Evolutionary conservation across 306 rosid species (phyloP).

Genomic region (Sophora flavescens): DNA sequence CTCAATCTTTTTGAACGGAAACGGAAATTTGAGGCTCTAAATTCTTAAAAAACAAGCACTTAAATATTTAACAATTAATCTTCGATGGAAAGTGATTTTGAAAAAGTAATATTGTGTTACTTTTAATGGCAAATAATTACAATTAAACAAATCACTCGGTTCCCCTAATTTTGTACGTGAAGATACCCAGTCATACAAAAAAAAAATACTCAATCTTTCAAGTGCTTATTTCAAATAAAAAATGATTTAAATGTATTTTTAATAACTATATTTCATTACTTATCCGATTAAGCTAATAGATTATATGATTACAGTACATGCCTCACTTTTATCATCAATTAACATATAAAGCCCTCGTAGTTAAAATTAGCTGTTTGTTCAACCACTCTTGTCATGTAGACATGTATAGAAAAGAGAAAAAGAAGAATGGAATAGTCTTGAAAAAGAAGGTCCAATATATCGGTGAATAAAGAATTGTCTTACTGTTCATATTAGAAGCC

Average conservation of each 20-base stretch:
- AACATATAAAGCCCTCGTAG: background rate
- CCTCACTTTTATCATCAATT: background rate
- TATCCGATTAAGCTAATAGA: background rate
- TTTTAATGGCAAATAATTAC: too few relatives aligned
- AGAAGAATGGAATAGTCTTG: background rate
- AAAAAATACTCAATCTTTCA: too few relatives aligned
- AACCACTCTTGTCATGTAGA: background rate
- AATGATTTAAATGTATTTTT: background rate
- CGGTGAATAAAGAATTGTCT: background rate
- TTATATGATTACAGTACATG: background rate
- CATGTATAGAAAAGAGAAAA: background rate
- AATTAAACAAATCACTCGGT: too few relatives aligned
- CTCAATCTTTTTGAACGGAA: too few relatives aligned
- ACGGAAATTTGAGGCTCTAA: too few relatives aligned
- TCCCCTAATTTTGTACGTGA: too few relatives aligned
- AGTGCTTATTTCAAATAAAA: background rate
- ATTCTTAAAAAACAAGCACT: too few relatives aligned
- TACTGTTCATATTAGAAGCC: conserved; percentile 19
- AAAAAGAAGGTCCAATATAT: background rate
- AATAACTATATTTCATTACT: background rate
- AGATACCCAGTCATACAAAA: too few relatives aligned
- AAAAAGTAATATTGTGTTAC: background rate
- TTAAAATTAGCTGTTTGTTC: conserved; percentile 26
- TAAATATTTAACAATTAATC: too few relatives aligned
- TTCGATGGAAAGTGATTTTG: too few relatives aligned